These are phyloP conservation scores for Fomitopsis pulvina DNA, from an alignment of 768 basidiomycete species.

Conservation along the genomic window DNA sequence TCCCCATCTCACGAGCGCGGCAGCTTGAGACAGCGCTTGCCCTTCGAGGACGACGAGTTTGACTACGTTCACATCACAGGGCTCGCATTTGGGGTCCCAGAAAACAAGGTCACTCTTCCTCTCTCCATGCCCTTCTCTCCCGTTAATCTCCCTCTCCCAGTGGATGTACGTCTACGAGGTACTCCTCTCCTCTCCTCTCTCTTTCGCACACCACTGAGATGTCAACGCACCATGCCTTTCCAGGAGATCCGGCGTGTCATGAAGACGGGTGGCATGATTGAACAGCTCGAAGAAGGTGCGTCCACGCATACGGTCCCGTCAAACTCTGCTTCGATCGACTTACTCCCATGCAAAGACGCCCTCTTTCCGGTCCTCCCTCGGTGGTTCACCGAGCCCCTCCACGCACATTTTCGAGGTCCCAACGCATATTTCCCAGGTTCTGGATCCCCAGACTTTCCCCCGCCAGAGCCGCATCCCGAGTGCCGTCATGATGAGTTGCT, in stretches of 20 bases:
- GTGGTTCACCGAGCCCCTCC: conserved; percentile 72
- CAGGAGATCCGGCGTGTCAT: conserved; percentile 72
- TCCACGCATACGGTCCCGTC: neutral
- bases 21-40: conserved; percentile 69
- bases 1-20: neutral
- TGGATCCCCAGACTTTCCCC: conserved; percentile 15
- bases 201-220: neutral
- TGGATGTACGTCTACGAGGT: conserved; percentile 69
- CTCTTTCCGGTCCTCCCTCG: conserved; percentile 69
- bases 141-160: conserved; percentile 26
- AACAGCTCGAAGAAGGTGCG: conserved; percentile 69
- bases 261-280: conserved; percentile 61
- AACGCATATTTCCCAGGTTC: conserved; percentile 40
- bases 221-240: conserved; percentile 1
- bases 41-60: conserved; percentile 79
- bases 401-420: conserved; percentile 34
- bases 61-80: conserved; percentile 65
- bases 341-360: conserved; percentile 40
- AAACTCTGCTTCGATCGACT: neutral
- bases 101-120: conserved; percentile 52
- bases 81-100: conserved; percentile 46
- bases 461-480: neutral
- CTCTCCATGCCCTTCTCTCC: neutral
- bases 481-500: neutral
- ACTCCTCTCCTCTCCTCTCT: conserved; percentile 5